A percentile compares a stretch with the other conserved stretches of the same genome.
Conservation (phyloP, 23 red algal genomes). For the Gracilariopsis chorda region DNA sequence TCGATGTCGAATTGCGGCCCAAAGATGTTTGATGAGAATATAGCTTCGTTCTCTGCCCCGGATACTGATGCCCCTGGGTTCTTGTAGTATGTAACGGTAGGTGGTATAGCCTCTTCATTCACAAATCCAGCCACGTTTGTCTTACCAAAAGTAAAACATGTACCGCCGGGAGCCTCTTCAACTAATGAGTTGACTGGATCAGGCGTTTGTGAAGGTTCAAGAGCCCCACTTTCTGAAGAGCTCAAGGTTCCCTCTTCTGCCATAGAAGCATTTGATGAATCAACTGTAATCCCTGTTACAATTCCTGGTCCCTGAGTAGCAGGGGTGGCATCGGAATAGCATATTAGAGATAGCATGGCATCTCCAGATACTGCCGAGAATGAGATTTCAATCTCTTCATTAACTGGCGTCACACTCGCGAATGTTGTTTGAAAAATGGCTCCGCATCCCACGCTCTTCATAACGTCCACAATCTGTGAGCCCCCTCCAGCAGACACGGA, state of each 20-base stretch:
- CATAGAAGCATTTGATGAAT: not conserved
- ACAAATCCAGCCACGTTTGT: constrained; percentile 2
- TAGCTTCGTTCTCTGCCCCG: not conserved
- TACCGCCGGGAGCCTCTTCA: not conserved
- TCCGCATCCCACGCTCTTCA: constrained; percentile 28
- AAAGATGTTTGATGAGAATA: constrained; percentile 36
- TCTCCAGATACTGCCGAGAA: constrained; percentile 13
- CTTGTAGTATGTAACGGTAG: not conserved
- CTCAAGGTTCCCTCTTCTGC: not conserved
- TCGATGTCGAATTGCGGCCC: constrained; percentile 8
- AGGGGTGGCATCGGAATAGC: constrained; percentile 24
- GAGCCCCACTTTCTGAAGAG: not conserved
- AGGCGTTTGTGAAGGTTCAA: not conserved
- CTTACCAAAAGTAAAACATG: constrained; percentile 51
- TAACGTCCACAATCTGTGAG: not conserved
- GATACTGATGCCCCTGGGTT: not conserved
- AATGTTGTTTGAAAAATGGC: constrained; percentile 15
- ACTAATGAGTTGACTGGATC: not conserved
- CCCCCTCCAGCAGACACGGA: constrained; percentile 23
- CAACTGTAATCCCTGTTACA: not conserved
- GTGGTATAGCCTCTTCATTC: not conserved
- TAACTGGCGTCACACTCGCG: not conserved
- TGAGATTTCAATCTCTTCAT: constrained; percentile 36
- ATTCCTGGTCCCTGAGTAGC: not conserved
- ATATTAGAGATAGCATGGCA: constrained; percentile 46